Evolutionary conservation across 1,139 yeast species (phyloP).

Genomic region (Taphrina populina): DNA sequence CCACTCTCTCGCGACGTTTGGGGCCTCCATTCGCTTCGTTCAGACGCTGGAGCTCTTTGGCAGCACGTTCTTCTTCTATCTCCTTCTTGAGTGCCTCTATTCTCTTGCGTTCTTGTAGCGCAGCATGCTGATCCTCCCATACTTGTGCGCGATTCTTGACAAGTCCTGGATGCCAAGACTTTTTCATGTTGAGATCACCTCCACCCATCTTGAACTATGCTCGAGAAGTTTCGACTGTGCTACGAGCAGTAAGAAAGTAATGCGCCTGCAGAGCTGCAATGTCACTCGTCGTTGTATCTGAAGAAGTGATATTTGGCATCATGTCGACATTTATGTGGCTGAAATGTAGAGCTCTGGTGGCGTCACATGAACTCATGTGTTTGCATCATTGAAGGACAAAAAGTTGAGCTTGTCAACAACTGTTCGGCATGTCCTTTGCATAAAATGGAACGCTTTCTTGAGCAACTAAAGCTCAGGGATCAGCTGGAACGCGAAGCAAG

Average conservation of each 20-base stretch:
- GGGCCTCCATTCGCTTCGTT: conserved; percentile 53
- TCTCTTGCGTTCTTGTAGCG: conserved; percentile 66
- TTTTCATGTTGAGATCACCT: conserved; percentile 38
- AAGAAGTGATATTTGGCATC: no score
- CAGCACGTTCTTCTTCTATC: conserved; percentile 62
- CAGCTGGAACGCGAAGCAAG: neutral
- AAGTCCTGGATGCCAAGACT: conserved; percentile 38
- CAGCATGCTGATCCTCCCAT: conserved; percentile 79
- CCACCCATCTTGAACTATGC: conserved; percentile 36
- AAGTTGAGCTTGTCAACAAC: no score
- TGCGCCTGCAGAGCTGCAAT: no score
- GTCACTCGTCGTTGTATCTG: no score
- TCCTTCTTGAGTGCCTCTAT: conserved; percentile 67
- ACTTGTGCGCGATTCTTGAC: conserved; percentile 90
- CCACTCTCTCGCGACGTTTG: conserved; percentile 55
- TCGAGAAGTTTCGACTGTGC: neutral
- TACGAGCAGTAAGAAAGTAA: no score
- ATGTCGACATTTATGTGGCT: no score
- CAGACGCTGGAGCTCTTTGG: conserved; percentile 57
- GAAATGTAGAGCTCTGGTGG: no score
- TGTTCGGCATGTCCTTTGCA: no score
- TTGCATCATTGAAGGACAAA: no score
- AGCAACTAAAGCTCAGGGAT: conserved; percentile 5
- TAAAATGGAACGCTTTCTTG: conserved; percentile 4
- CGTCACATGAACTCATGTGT: no score